A percentile compares a stretch with the other conserved stretches of the same genome.
These are phyloP conservation scores for Fistulinella cinereoalba DNA, from an alignment of 1,284 basidiomycete species.

Conservation along the genomic window DNA sequence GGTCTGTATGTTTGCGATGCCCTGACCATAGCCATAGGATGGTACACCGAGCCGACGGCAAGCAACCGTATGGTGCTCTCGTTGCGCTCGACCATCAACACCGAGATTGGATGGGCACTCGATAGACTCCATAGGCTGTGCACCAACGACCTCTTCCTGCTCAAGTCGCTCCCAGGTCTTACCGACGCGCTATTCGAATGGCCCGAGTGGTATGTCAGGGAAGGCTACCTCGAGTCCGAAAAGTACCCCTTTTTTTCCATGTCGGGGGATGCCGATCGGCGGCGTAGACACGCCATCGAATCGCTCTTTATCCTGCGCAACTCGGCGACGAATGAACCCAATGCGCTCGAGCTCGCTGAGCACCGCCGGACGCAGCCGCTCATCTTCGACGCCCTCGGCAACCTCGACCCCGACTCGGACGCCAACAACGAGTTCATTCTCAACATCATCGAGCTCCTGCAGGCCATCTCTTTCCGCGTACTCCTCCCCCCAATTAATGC, in stretches of 20 bases:
- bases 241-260: conserved; percentile 52
- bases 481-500: conserved; percentile 36
- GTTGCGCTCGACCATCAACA: conserved; percentile 69
- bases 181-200: conserved; percentile 78
- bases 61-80: conserved; percentile 82
- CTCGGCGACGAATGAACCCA: conserved; percentile 63
- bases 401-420: conserved; percentile 54
- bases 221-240: conserved; percentile 48
- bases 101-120: conserved; percentile 79
- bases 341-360: conserved; percentile 56
- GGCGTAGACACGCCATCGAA: conserved; percentile 67
- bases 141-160: conserved; percentile 67
- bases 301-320: conserved; percentile 77
- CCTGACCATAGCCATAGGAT: conserved; percentile 47
- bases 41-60: conserved; percentile 71
- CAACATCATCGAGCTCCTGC: conserved; percentile 65
- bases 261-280: conserved; percentile 47
- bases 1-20: background rate
- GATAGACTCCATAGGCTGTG: conserved; percentile 75
- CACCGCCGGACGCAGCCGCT: conserved; percentile 60
- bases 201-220: conserved; percentile 71
- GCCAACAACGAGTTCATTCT: conserved; percentile 67
- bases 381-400: conserved; percentile 55
- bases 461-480: conserved; percentile 46
- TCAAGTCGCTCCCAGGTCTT: conserved; percentile 68